These are phyloP conservation scores for Eruca vesicaria DNA, from an alignment of 441 rosid genomes.

Conservation along the genomic window DNA sequence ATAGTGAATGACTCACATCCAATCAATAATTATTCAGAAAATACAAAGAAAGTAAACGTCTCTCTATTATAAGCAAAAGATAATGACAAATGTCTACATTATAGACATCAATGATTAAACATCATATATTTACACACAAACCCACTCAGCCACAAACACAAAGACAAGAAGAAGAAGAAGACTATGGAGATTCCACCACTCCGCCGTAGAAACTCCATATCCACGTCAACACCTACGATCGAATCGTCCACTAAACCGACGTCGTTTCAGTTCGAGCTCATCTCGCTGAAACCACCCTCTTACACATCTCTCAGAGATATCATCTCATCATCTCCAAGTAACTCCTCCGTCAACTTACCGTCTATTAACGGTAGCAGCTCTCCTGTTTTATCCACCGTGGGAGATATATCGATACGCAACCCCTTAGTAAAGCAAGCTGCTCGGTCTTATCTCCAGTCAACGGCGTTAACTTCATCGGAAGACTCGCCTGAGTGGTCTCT, in stretches of 20 bases:
- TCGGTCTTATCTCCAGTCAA: slow-evolving; percentile 93
- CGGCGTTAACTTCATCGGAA: slow-evolving; percentile 54
- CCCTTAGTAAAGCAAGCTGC: slow-evolving; percentile 89
- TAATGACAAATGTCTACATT: slow-evolving; percentile 22
- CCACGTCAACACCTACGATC: slow-evolving; percentile 32
- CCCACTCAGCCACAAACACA: slow-evolving; percentile 16
- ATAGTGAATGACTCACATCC: neutral
- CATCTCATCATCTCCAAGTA: slow-evolving; percentile 46
- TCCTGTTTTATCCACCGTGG: slow-evolving; percentile 27
- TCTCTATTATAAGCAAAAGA: slow-evolving; percentile 1
- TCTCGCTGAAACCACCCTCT: slow-evolving; percentile 40
- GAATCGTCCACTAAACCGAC: slow-evolving; percentile 27
- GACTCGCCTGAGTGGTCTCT: slow-evolving; percentile 38
- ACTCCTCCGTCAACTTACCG: slow-evolving; percentile 47
- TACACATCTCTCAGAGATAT: slow-evolving; percentile 83
- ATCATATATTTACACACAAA: neutral
- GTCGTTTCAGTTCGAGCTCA: slow-evolving; percentile 41
- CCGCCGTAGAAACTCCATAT: slow-evolving; percentile 57
- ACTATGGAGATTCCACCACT: slow-evolving; percentile 30
- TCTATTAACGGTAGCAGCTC: slow-evolving; percentile 35
- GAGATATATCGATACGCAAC: slow-evolving; percentile 76
- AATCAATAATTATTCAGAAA: neutral
- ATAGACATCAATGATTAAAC: slow-evolving; percentile 13
- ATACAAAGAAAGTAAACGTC: slow-evolving; percentile 4
- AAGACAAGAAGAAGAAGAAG: neutral